Conservation (phyloP, 495 filamentous ascomycete species). For the Penicillium desertorum region DNA sequence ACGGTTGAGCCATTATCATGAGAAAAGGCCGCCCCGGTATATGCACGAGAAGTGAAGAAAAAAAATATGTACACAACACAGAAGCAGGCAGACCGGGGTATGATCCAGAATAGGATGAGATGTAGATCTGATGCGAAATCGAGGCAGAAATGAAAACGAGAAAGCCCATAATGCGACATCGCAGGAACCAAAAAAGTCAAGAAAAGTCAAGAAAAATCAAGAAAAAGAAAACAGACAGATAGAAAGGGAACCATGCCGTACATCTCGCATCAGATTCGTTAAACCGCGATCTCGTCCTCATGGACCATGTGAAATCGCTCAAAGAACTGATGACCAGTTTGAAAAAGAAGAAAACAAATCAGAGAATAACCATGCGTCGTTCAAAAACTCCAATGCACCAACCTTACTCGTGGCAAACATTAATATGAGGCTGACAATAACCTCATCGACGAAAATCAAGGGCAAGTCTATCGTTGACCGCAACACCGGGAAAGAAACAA, state of each 20-base stretch:
- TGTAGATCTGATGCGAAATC: conserved; percentile 13
- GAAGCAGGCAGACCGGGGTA: conserved; percentile 22
- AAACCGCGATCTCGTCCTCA: conserved; percentile 25
- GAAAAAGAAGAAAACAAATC: conserved; percentile 11
- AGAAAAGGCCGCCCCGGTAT: conserved; percentile 11
- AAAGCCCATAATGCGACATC: conserved; percentile 8
- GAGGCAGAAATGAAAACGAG: conserved; percentile 2
- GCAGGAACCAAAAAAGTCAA: conserved; percentile 10
- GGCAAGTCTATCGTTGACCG: conserved; percentile 27
- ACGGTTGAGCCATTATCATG: not conserved
- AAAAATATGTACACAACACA: conserved; percentile 31
- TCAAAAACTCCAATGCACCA: conserved; percentile 34
- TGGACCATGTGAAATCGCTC: conserved; percentile 25
- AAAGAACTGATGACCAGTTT: conserved; percentile 21
- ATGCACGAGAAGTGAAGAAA: conserved; percentile 25
- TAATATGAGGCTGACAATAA: conserved; percentile 22
- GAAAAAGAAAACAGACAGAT: conserved; percentile 19
- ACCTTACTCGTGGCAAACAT: conserved; percentile 23
- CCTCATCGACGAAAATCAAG: conserved; percentile 11
- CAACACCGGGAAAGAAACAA: conserved; percentile 3
- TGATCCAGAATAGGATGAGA: conserved; percentile 15
- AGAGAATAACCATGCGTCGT: conserved; percentile 2
- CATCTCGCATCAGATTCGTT: conserved; percentile 34
- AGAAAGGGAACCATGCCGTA: conserved; percentile 32
- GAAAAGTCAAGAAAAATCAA: conserved; percentile 5